These are phyloP conservation scores for Colletotrichum magnum DNA, from an alignment of 2,329 filamentous ascomycete genomes.

Conservation along the genomic window DNA sequence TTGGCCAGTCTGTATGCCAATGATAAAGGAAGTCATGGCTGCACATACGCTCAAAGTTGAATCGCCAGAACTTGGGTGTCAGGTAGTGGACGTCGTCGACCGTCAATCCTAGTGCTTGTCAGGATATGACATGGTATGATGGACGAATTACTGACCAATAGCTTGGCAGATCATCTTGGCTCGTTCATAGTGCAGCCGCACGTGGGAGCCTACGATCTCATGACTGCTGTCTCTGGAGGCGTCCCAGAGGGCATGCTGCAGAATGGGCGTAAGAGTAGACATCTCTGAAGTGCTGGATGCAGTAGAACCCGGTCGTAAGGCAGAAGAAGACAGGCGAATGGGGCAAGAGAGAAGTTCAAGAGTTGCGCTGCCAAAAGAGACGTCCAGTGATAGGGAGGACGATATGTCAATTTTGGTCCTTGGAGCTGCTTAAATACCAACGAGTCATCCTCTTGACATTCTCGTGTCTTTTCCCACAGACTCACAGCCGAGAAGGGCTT, in stretches of 20 bases:
- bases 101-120: not conserved
- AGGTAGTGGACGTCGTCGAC: not conserved
- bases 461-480: no score
- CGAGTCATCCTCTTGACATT: no score
- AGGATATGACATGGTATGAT: not conserved
- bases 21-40: not conserved
- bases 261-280: no score
- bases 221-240: not conserved
- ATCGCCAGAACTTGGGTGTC: slow-evolving; percentile 45
- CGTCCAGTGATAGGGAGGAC: no score
- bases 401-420: no score
- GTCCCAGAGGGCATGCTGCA: not conserved
- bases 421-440: no score
- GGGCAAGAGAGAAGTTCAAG: no score
- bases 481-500: no score
- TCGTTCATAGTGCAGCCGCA: slow-evolving; percentile 9
- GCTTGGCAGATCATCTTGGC: slow-evolving; percentile 7
- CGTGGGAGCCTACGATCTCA: not conserved
- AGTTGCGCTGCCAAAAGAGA: no score
- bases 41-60: slow-evolving; percentile 44
- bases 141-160: not conserved
- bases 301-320: no score
- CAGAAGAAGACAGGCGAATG: no score
- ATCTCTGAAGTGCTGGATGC: no score
- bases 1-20: not conserved